A percentile compares a stretch with the other conserved stretches of the same genome.
Conservation (phyloP, 805 yeast genomes). For the Candida sakaeoensis region DNA sequence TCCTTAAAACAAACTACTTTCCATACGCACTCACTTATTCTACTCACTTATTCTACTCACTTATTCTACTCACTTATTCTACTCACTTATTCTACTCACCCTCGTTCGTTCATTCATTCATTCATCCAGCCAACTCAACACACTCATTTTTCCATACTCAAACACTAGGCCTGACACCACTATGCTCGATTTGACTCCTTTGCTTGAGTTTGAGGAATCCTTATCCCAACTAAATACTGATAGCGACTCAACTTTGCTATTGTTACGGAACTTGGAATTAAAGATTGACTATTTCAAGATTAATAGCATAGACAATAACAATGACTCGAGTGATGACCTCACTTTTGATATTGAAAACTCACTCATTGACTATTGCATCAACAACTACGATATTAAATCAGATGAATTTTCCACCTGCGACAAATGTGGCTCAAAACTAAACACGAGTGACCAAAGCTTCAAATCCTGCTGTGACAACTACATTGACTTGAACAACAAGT, state of each 20-base stretch:
- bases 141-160: background rate
- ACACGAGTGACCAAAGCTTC: background rate
- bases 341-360: constrained; percentile 13
- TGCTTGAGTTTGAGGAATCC: constrained; percentile 35
- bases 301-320: constrained; percentile 13
- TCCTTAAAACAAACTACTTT: background rate
- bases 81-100: background rate
- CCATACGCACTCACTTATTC: background rate
- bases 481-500: constrained; percentile 14
- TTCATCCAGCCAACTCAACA: background rate
- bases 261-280: constrained; percentile 22
- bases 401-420: constrained; percentile 33
- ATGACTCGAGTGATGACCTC: constrained; percentile 10
- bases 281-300: constrained; percentile 21
- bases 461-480: constrained; percentile 22
- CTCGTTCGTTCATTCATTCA: background rate
- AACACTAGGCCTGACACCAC: too few relatives aligned
- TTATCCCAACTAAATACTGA: constrained; percentile 17
- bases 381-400: constrained; percentile 18
- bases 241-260: constrained; percentile 13
- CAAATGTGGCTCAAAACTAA: constrained; percentile 23
- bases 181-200: constrained; percentile 20
- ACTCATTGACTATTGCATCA: constrained; percentile 13
- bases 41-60: background rate
- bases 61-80: too few relatives aligned